Evolutionary conservation across 768 basidiomycete genomes (phyloP).

Genomic region (Lactifluus hygrophoroides): DNA sequence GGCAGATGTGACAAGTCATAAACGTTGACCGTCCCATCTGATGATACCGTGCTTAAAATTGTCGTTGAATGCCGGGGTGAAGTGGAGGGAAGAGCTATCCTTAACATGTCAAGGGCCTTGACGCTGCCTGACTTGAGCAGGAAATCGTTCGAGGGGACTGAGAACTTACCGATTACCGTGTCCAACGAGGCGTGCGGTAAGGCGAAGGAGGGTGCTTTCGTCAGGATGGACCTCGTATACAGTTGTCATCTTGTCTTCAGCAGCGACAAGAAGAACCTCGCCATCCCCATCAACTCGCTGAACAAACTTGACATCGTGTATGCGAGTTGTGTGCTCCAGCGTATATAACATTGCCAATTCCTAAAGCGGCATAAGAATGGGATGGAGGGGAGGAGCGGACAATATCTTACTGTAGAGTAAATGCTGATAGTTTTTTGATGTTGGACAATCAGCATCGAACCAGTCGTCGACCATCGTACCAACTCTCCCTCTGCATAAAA

Average conservation of each 20-base stretch:
- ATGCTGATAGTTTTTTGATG: conserved; percentile 68
- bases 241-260: conserved; percentile 84
- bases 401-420: conserved; percentile 59
- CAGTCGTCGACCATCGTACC: conserved; percentile 80
- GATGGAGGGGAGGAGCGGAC: background rate
- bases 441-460: conserved; percentile 74
- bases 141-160: background rate
- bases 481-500: conserved; percentile 69
- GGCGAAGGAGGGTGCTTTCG: conserved; percentile 36
- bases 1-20: conserved; percentile 57
- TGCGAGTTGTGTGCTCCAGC: conserved; percentile 67
- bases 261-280: conserved; percentile 73
- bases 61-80: conserved; percentile 39
- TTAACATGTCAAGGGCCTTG: conserved; percentile 66
- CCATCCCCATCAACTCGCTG: conserved; percentile 44
- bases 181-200: conserved; percentile 69
- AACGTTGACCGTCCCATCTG: conserved; percentile 78
- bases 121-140: conserved; percentile 40
- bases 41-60: conserved; percentile 70
- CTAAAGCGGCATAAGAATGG: conserved; percentile 33
- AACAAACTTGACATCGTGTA: conserved; percentile 79
- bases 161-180: conserved; percentile 74
- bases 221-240: conserved; percentile 57
- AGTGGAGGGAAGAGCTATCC: conserved; percentile 45
- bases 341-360: conserved; percentile 70